Evolutionary conservation across 352 stramenopile species (phyloP), one percentile per base, ranked within the genome.

Genomic region (Thalassiosira hispida): DNA sequence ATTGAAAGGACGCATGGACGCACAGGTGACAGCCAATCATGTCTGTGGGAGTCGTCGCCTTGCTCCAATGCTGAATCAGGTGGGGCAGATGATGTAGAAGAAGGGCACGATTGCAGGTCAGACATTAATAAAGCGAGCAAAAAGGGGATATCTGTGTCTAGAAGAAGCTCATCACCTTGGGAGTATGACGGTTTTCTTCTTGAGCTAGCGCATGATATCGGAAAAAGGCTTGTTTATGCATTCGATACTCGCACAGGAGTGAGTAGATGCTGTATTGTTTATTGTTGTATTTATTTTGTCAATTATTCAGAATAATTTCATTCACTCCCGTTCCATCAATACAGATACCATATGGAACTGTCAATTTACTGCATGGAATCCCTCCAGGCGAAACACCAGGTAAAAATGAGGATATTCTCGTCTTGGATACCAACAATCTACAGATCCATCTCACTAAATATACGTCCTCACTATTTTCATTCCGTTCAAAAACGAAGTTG

Each of bases 121-220:
- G 42, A 51, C 4, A 51, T 51, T 51, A 12, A n/a, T 51, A 12
- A 4, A 51, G 7, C 57, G 53, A 53, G 23, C 18, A 53, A 64
- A 25, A 71, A 44, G 16, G 11, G 52, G 20, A 38, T 38, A 14
- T 52, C 49, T 55, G 33, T 16, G 25, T 20, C 44, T 16, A 57
- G 25, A 14, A 44, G 40, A 7, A 20, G 33, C 5, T 22, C 25
- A n/a, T 8, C 23, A 47, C 63, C 51, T 33, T 95, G 88, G 62
- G 78, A 76, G 60, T 99, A 99, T 84, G 75, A 96, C 64, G 96
- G 94, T 6, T 94, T 98, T 76, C 91, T 99, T 9, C 76, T 99
- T 25, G 66, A 83, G 9, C 86, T 99, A 22, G 97, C 97, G 0
- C 77, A 95, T 29, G 97, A 99, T 81, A 87, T 99, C 35, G 97